A percentile compares a stretch with the other conserved stretches of the same genome.
Conservation (phyloP, 208 protist species). For the Trypanosoma lewisi region DNA sequence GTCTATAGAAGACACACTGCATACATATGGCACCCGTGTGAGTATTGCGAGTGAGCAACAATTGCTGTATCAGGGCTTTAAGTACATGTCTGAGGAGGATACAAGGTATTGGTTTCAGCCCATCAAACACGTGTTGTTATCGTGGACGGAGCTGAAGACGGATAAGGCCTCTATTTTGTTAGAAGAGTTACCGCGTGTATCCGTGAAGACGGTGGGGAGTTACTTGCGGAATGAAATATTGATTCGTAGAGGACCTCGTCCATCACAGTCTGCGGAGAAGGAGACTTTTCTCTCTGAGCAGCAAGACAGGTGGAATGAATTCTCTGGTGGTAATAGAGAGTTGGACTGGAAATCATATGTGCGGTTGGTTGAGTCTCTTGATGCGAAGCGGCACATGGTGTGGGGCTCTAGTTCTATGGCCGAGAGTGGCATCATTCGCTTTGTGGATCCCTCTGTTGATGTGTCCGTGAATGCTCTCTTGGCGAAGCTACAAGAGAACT, state of each 20-base stretch:
- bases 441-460: neutral
- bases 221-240: constrained; percentile 43
- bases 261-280: neutral
- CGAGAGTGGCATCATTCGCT: constrained; percentile 10
- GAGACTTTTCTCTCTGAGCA: constrained; percentile 8
- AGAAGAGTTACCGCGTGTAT: constrained; percentile 32
- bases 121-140: constrained; percentile 1
- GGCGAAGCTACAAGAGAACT: constrained; percentile 7
- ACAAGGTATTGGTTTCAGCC: constrained; percentile 5
- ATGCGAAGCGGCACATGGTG: constrained; percentile 18
- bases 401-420: constrained; percentile 8
- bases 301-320: constrained; percentile 5
- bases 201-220: constrained; percentile 29
- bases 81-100: neutral
- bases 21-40: constrained; percentile 2
- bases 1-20: constrained; percentile 60
- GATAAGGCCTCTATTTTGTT: constrained; percentile 9
- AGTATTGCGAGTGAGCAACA: constrained; percentile 18
- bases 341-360: neutral
- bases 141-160: constrained; percentile 22
- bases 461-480: constrained; percentile 18
- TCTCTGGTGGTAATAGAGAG: neutral
- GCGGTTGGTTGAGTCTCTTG: constrained; percentile 9
- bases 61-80: constrained; percentile 13
- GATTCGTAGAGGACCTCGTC: constrained; percentile 43